Conservation (phyloP, 257 asterid genomes). For the Haberlea rhodopensis region DNA sequence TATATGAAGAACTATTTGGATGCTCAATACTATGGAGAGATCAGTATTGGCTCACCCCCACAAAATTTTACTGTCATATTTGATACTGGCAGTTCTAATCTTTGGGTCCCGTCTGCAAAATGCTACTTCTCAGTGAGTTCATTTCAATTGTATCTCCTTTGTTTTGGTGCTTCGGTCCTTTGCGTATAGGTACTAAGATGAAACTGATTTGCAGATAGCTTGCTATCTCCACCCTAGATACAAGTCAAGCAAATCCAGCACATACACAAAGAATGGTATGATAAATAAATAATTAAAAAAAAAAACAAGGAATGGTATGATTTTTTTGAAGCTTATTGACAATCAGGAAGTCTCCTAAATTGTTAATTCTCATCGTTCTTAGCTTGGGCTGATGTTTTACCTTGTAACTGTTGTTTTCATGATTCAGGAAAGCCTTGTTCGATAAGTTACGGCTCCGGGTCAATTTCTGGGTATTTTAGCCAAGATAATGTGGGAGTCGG, state of each 20-base stretch:
- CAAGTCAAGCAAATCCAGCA: conserved; percentile 65
- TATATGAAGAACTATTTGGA: conserved; percentile 79
- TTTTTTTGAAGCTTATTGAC: too few species aligned
- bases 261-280: conserved; percentile 70
- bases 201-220: conserved; percentile 57
- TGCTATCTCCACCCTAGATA: conserved; percentile 81
- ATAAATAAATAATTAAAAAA: too few species aligned
- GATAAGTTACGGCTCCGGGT: conserved; percentile 84
- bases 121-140: conserved; percentile 92
- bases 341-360: too few species aligned
- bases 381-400: conserved; percentile 14
- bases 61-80: conserved; percentile 82
- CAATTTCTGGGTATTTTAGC: conserved; percentile 82
- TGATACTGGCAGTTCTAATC: conserved; percentile 95
- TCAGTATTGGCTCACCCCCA: conserved; percentile 84
- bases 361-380: neutral
- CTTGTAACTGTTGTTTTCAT: conserved; percentile 9
- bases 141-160: conserved; percentile 12
- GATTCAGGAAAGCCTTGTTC: conserved; percentile 66
- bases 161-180: neutral
- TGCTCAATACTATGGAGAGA: conserved; percentile 94
- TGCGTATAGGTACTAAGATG: neutral
- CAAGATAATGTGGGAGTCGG: conserved; percentile 87
- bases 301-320: too few species aligned
- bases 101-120: conserved; percentile 93